Conservation (phyloP, 257 asterid species). For the Eustoma russellianum region DNA sequence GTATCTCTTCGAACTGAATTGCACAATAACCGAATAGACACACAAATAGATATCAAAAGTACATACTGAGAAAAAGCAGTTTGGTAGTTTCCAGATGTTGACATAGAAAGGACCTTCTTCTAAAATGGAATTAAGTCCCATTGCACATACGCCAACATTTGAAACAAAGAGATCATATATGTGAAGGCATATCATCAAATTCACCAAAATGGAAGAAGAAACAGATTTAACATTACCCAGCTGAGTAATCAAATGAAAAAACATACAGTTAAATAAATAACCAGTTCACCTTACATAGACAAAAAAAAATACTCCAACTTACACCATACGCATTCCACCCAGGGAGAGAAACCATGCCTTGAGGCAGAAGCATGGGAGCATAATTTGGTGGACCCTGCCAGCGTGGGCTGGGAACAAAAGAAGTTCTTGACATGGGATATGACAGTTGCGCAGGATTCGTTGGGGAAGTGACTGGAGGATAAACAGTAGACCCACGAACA, state of each 20-base stretch:
- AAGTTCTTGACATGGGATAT: slow-evolving; percentile 62
- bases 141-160: no score
- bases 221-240: not conserved
- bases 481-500: slow-evolving; percentile 52
- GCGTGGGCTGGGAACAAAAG: slow-evolving; percentile 66
- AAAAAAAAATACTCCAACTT: slow-evolving; percentile 34
- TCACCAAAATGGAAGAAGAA: no score
- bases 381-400: slow-evolving; percentile 93
- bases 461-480: slow-evolving; percentile 78
- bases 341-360: slow-evolving; percentile 77
- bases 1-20: no score
- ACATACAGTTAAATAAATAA: slow-evolving; percentile 1
- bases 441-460: slow-evolving; percentile 66
- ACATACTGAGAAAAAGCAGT: no score
- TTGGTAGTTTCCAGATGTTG: no score
- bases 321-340: slow-evolving; percentile 89
- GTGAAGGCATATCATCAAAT: not conserved
- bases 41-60: no score
- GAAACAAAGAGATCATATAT: not conserved
- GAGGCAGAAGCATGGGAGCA: slow-evolving; percentile 80
- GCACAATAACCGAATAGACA: no score
- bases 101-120: no score
- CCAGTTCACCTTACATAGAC: slow-evolving; percentile 3
- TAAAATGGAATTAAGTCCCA: no score
- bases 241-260: not conserved